Base-by-base conservation (phyloP, 441 rosid genomes). In the Pelargonium cotyledonis region DNA sequence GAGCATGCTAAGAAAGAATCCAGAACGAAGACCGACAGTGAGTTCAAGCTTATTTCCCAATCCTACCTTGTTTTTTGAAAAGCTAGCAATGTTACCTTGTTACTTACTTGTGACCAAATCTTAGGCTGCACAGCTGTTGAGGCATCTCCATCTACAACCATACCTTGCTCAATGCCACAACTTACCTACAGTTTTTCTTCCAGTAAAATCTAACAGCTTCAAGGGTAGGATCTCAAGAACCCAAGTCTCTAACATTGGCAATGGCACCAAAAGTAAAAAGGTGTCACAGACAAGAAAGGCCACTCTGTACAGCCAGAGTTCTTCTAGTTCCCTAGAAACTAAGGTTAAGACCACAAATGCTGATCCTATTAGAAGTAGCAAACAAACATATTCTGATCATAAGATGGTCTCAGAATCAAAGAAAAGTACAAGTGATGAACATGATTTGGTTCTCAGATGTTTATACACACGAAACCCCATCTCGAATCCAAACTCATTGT, bases 1-100 rank as follows among this genome's bases (percentile, higher is more conserved):
- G 84, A 85, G 79, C 82, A 91, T 94, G 97, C 85, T 89, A 67
- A 88, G 99, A 85, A 94, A 94, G 86, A 94, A 79, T 66, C 97
- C 97, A 0, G 99, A 89, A 69, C 88, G 87, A 79, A 80, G 99
- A 68, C 99, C 97, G 61, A 87, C 92, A 4, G 99, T 94, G 75
- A 87, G 91, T 82, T 77, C 66, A 63, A 69, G 66, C 69, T 76
- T 71, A 3, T 53, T 31, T 74, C 63, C 15, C 57, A 51, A 5
- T 51, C 12, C 18, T 14, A 12, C 12, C 57, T 14, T n/a, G 3
- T 51, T 51, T 6, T 43, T 6, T n/a, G 47, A 43, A 8, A 43
- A 43, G 11, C 11, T 61, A 44, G 58, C 69, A 29, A 16, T 65
- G 62, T 58, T 68, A 70, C 49, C 60, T 8, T 23, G 70, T n/a